A percentile compares a stretch with the other conserved stretches of the same genome.
These are phyloP conservation scores for Crucibulum laeve DNA, from an alignment of 768 basidiomycete species.

Conservation along the genomic window DNA sequence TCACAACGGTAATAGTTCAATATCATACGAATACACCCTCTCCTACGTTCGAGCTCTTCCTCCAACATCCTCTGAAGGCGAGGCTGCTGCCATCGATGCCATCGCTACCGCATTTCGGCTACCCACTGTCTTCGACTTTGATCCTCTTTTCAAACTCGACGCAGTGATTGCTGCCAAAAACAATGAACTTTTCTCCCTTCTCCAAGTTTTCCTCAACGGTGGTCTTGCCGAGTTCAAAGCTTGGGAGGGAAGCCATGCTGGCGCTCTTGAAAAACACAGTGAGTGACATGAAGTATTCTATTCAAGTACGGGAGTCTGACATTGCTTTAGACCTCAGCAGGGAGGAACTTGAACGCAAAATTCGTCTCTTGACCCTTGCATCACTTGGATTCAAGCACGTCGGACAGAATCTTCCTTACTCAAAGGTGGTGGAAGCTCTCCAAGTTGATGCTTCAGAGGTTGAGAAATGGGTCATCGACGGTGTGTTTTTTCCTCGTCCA, in stretches of 20 bases:
- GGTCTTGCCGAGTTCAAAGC: slow-evolving; percentile 56
- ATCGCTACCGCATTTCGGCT: slow-evolving; percentile 64
- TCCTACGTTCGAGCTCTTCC: slow-evolving; percentile 60
- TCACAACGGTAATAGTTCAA: slow-evolving; percentile 33
- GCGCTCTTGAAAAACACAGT: slow-evolving; percentile 56
- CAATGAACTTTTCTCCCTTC: slow-evolving; percentile 69
- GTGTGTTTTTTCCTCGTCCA: slow-evolving; percentile 30
- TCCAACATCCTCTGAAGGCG: slow-evolving; percentile 43
- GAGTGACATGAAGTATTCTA: slow-evolving; percentile 14
- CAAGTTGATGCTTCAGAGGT: slow-evolving; percentile 64
- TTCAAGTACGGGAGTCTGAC: neutral
- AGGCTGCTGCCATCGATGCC: slow-evolving; percentile 51
- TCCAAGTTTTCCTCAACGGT: slow-evolving; percentile 68
- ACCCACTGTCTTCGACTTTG: slow-evolving; percentile 74
- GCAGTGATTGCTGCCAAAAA: slow-evolving; percentile 61
- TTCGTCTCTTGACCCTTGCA: slow-evolving; percentile 72
- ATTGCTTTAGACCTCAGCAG: slow-evolving; percentile 47
- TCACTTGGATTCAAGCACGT: slow-evolving; percentile 75
- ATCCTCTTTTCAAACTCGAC: slow-evolving; percentile 73
- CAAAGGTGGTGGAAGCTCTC: slow-evolving; percentile 61
- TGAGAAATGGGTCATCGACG: slow-evolving; percentile 86
- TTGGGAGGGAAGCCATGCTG: slow-evolving; percentile 53
- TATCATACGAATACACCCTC: slow-evolving; percentile 62
- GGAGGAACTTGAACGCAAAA: slow-evolving; percentile 68
- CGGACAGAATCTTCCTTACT: slow-evolving; percentile 69